Conservation (phyloP, 192 early-diverging fungal species). For the Backusella macrospora region DNA sequence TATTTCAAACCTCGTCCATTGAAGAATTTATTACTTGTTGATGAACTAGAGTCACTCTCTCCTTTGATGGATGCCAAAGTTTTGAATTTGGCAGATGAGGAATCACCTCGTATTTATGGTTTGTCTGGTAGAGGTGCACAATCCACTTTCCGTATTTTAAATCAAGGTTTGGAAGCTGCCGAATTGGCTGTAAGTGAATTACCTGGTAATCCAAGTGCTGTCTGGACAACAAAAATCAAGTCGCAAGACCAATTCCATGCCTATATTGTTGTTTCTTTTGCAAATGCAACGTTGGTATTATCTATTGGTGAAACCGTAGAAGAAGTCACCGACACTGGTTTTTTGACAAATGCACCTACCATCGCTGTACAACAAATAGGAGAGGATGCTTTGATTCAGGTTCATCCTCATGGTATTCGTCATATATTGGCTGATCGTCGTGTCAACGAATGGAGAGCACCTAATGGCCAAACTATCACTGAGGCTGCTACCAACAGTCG, state of each 20-base stretch:
- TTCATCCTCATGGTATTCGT: constrained; percentile 88
- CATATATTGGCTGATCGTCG: constrained; percentile 87
- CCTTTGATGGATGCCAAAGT: constrained; percentile 86
- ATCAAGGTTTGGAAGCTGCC: constrained; percentile 89
- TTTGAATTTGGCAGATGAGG: constrained; percentile 88
- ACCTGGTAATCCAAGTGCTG: constrained; percentile 90
- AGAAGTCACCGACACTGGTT: constrained; percentile 91
- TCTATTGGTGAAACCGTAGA: constrained; percentile 91
- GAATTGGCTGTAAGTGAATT: constrained; percentile 94
- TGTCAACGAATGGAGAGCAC: constrained; percentile 93
- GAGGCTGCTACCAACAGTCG: constrained; percentile 81
- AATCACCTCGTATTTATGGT: constrained; percentile 93
- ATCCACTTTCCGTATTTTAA: constrained; percentile 83
- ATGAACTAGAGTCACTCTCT: constrained; percentile 83
- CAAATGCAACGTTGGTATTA: constrained; percentile 90
- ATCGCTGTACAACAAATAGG: constrained; percentile 83
- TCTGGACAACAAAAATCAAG: constrained; percentile 75
- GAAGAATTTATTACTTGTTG: constrained; percentile 85
- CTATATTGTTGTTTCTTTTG: constrained; percentile 92
- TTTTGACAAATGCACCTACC: constrained; percentile 82
- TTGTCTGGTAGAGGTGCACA: constrained; percentile 81
- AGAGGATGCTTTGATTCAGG: constrained; percentile 87
- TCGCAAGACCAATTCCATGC: constrained; percentile 66
- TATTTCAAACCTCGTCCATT: constrained; percentile 79
- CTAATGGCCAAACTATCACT: constrained; percentile 71